Percentiles rank a stretch among this genome's conserved stretches.
phyloP scores from a whole-genome alignment of 805 yeast species.

The Candida khao-thaluensis region DNA sequence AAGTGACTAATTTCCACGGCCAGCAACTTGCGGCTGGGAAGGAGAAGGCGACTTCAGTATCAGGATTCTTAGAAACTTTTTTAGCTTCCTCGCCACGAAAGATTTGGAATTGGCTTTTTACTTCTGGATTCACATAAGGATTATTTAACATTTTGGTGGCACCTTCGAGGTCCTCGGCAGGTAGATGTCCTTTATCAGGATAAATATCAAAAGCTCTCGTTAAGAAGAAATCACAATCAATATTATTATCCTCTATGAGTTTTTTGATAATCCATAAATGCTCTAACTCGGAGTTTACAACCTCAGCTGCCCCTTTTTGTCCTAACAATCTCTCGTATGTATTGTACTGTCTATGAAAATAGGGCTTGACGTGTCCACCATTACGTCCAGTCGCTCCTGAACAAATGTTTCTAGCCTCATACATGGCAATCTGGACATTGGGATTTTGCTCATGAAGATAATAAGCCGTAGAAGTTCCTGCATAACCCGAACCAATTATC shows the following conservation, averaged over 20 bases:
- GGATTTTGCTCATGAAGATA: constrained; percentile 28
- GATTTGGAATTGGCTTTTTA: constrained; percentile 30
- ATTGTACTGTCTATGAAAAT: constrained; percentile 13
- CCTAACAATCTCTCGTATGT: constrained; percentile 18
- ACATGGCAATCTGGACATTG: constrained; percentile 19
- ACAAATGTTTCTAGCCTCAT: constrained; percentile 43
- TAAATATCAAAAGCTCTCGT: constrained; percentile 36
- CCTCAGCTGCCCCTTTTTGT: constrained; percentile 31
- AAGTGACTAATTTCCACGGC: constrained; percentile 41
- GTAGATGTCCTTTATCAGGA: constrained; percentile 16
- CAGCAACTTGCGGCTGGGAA: constrained; percentile 45
- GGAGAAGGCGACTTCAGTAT: constrained; percentile 30
- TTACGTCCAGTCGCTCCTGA: constrained; percentile 50
- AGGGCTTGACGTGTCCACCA: constrained; percentile 46
- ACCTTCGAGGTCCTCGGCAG: constrained; percentile 11
- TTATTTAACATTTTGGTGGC: constrained; percentile 20
- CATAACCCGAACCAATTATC: constrained; percentile 46
- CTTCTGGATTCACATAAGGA: constrained; percentile 23
- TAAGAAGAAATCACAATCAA: constrained; percentile 39
- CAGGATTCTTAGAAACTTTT: constrained; percentile 25
- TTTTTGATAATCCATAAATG: constrained; percentile 32
- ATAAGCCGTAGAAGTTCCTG: constrained; percentile 43
- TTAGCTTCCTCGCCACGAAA: constrained; percentile 29
- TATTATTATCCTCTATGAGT: constrained; percentile 27
- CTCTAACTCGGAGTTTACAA: constrained; percentile 36